phyloP scores from a whole-genome alignment of 1,139 yeast genomes.

The Kurtzmaniella quercitrusa region DNA sequence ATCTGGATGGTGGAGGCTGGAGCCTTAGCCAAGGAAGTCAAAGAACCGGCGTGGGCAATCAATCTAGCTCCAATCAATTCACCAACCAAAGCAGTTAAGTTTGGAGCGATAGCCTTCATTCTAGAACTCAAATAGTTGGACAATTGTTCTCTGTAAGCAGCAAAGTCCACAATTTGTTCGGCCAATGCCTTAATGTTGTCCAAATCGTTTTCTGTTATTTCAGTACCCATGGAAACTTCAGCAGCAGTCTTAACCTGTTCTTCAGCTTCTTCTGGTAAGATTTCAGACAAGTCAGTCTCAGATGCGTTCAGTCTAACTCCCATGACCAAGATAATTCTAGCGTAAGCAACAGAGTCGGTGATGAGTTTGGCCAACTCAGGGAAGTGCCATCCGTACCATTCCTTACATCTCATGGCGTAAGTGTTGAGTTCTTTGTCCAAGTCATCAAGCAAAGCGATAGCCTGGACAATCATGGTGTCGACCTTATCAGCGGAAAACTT shows the following conservation, averaged over 20 bases:
- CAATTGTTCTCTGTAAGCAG: conserved; percentile 87
- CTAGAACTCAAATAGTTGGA: conserved; percentile 86
- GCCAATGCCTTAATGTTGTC: conserved; percentile 88
- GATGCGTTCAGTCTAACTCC: conserved; percentile 91
- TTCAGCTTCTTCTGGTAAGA: conserved; percentile 89
- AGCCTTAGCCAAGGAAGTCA: conserved; percentile 92
- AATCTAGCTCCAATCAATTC: conserved; percentile 98
- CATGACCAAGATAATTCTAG: conserved; percentile 88
- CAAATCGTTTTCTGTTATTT: conserved; percentile 90
- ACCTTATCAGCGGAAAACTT: conserved; percentile 97
- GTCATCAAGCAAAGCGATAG: conserved; percentile 93
- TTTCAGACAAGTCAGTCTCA: conserved; percentile 84
- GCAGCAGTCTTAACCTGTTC: conserved; percentile 81
- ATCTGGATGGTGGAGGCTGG: conserved; percentile 99
- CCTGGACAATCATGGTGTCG: conserved; percentile 98
- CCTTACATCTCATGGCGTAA: conserved; percentile 97
- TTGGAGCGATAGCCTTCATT: conserved; percentile 98
- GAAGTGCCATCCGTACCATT: conserved; percentile 99
- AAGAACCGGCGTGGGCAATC: conserved; percentile 96
- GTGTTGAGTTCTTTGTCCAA: conserved; percentile 97
- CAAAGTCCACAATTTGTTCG: conserved; percentile 86
- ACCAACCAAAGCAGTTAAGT: conserved; percentile 92
- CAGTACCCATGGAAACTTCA: conserved; percentile 98
- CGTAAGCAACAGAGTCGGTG: conserved; percentile 91
- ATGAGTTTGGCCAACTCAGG: conserved; percentile 97